These are phyloP conservation scores for Pyronema omphalodes DNA, from an alignment of 495 filamentous ascomycete genomes.

Conservation along the genomic window DNA sequence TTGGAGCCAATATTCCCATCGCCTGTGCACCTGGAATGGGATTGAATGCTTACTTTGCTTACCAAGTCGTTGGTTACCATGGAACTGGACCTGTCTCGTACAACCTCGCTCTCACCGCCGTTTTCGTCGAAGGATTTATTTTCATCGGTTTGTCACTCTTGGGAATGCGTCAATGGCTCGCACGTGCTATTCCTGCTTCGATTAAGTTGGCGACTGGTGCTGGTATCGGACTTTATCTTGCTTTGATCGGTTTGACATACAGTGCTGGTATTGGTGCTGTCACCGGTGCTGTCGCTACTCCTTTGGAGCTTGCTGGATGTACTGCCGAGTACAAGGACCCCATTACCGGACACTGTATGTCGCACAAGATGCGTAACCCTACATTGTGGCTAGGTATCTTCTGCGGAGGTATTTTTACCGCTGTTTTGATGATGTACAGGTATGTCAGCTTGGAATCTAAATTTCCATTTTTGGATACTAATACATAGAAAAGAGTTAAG, in stretches of 20 bases:
- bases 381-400: slow-evolving; percentile 74
- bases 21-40: slow-evolving; percentile 69
- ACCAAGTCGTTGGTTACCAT: slow-evolving; percentile 59
- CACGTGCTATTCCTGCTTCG: slow-evolving; percentile 52
- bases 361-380: slow-evolving; percentile 53
- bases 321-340: slow-evolving; percentile 19
- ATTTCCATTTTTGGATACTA: neutral
- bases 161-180: slow-evolving; percentile 68
- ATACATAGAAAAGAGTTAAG: slow-evolving; percentile 36
- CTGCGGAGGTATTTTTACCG: slow-evolving; percentile 58
- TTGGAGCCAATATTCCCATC: slow-evolving; percentile 52
- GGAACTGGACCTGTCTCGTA: slow-evolving; percentile 50
- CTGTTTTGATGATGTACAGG: slow-evolving; percentile 54
- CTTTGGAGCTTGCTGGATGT: slow-evolving; percentile 55
- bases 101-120: slow-evolving; percentile 51
- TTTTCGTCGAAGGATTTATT: slow-evolving; percentile 55
- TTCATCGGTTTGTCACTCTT: slow-evolving; percentile 43
- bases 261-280: slow-evolving; percentile 60
- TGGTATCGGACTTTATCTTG: slow-evolving; percentile 65
- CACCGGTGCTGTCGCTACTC: slow-evolving; percentile 38
- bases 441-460: neutral
- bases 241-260: slow-evolving; percentile 62
- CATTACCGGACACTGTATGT: slow-evolving; percentile 15
- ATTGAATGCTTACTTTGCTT: slow-evolving; percentile 68
- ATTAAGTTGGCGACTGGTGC: slow-evolving; percentile 73